Conservation (phyloP, 2,329 filamentous ascomycete species). For the Sporothrix globosa region DNA sequence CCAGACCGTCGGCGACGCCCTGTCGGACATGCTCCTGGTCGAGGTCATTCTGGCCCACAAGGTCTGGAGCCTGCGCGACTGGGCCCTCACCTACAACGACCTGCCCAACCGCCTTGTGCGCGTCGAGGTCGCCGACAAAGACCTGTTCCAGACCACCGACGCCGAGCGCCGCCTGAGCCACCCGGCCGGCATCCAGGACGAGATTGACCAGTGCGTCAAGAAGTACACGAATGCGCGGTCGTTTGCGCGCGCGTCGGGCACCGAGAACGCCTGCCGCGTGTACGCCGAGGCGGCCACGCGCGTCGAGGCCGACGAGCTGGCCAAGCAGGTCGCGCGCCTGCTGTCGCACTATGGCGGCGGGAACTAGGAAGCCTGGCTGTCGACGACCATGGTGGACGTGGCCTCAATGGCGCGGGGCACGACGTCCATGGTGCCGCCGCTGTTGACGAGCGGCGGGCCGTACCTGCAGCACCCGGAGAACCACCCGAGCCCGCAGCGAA, state of each 20-base stretch:
- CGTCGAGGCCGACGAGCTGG: conserved; percentile 87
- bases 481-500: conserved; percentile 4
- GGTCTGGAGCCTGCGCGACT: conserved; percentile 84
- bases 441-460: conserved; percentile 29
- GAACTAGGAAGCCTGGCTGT: conserved; percentile 30
- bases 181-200: conserved; percentile 76
- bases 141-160: conserved; percentile 86
- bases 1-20: conserved; percentile 93
- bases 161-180: conserved; percentile 85
- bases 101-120: conserved; percentile 94
- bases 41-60: conserved; percentile 97
- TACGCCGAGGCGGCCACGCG: conserved; percentile 93
- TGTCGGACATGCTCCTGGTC: conserved; percentile 94
- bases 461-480: conserved; percentile 17
- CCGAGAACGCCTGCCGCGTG: conserved; percentile 92
- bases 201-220: conserved; percentile 84
- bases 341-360: conserved; percentile 62
- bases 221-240: conserved; percentile 89
- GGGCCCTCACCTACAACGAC: conserved; percentile 90
- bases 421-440: conserved; percentile 24
- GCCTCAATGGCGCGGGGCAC: background rate
- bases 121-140: conserved; percentile 85
- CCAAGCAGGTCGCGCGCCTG: conserved; percentile 76
- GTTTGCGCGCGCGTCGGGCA: conserved; percentile 91
- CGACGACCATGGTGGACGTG: background rate